phyloP scores from a whole-genome alignment of 352 stramenopile species.

The Halophytophthora batemanensis region DNA sequence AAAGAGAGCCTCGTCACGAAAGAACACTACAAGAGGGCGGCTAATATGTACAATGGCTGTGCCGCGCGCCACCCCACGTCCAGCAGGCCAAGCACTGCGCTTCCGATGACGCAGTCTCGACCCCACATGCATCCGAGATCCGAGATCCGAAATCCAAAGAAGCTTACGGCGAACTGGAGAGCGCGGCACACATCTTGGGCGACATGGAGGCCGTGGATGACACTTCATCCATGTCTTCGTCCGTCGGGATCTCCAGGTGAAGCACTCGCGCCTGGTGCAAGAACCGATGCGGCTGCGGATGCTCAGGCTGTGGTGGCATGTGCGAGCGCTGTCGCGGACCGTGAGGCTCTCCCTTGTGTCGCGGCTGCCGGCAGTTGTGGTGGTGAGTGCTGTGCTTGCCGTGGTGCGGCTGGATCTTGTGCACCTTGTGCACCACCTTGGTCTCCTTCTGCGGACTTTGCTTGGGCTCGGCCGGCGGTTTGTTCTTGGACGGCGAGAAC shows the following conservation, averaged over 20 bases:
- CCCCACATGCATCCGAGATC: too few species aligned
- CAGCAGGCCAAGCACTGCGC: too few species aligned
- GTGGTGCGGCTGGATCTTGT: slow-evolving; percentile 17
- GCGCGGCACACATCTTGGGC: slow-evolving; percentile 28
- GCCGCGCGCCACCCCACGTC: too few species aligned
- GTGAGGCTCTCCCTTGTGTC: not conserved
- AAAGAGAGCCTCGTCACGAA: too few species aligned
- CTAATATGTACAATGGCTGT: too few species aligned
- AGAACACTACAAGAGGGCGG: too few species aligned
- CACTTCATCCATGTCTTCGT: slow-evolving; percentile 28
- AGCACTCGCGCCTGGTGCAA: slow-evolving; percentile 26
- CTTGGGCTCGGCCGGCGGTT: slow-evolving; percentile 16
- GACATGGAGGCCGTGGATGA: slow-evolving; percentile 24
- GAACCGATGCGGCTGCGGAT: slow-evolving; percentile 24
- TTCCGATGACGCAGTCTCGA: too few species aligned
- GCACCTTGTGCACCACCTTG: too few species aligned
- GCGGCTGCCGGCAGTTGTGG: slow-evolving; percentile 15
- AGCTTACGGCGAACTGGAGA: slow-evolving; percentile 14
- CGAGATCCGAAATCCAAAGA: too few species aligned
- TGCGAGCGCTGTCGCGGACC: slow-evolving; percentile 17
- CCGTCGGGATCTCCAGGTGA: slow-evolving; percentile 22
- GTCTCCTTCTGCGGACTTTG: slow-evolving; percentile 6
- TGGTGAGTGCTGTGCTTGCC: slow-evolving; percentile 14
- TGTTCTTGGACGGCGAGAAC: slow-evolving; percentile 26
- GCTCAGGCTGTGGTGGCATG: slow-evolving; percentile 26